Conservation (phyloP, 2,329 filamentous ascomycete genomes). For the Talaromyces sp. region DNA sequence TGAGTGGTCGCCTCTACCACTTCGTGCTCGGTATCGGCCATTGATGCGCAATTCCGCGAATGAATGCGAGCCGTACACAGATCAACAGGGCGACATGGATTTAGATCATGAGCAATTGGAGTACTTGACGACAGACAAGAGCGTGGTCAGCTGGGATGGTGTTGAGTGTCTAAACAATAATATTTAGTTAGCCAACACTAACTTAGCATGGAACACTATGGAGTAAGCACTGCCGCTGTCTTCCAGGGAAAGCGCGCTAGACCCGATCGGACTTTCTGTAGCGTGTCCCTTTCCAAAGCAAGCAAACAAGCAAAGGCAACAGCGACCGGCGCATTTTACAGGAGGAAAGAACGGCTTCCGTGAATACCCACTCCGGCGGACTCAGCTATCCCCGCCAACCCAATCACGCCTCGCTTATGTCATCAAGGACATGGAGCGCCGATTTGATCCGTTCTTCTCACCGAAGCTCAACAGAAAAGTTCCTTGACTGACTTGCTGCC, state of each 20-base stretch:
- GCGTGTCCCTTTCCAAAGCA: constrained; percentile 18
- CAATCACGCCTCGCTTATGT: constrained; percentile 21
- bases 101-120: not conserved
- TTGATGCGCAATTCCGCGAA: constrained; percentile 38
- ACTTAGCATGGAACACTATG: not conserved
- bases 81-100: constrained; percentile 28
- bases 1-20: constrained; percentile 28
- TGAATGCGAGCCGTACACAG: constrained; percentile 26
- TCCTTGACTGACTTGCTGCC: constrained; percentile 26
- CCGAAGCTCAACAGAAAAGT: constrained; percentile 45
- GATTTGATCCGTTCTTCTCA: constrained; percentile 36
- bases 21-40: constrained; percentile 42
- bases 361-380: constrained; percentile 17
- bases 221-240: constrained; percentile 3
- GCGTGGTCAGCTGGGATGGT: not conserved
- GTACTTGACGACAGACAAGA: not conserved
- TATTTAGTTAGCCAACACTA: not conserved
- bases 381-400: constrained; percentile 14
- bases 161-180: not conserved
- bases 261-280: constrained; percentile 10
- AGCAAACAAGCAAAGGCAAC: not conserved
- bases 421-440: constrained; percentile 23
- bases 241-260: constrained; percentile 9
- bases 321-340: constrained; percentile 7
- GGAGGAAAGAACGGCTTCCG: constrained; percentile 21